Conservation (phyloP, 192 early-diverging fungal species). For the Coemansia sp. region DNA sequence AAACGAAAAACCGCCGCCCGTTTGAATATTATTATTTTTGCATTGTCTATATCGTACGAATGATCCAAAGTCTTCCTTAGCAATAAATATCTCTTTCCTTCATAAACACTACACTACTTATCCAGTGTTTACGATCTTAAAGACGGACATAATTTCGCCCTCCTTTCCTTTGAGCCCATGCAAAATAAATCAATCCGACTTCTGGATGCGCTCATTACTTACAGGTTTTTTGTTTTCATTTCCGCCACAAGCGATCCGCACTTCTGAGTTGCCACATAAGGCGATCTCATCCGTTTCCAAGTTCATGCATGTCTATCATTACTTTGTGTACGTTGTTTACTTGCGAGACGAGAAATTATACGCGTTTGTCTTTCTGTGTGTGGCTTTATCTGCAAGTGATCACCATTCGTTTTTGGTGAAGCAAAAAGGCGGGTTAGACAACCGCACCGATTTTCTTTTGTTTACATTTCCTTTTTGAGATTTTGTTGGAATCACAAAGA, state of each 20-base stretch:
- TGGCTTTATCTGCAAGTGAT: background rate
- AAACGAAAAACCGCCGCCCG: background rate
- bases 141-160: too few species aligned
- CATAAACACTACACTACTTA: background rate
- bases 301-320: background rate
- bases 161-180: background rate
- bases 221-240: slow-evolving; percentile 10
- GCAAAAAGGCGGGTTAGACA: background rate
- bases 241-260: slow-evolving; percentile 3
- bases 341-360: background rate
- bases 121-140: too few species aligned
- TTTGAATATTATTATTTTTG: slow-evolving; percentile 7
- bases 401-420: background rate
- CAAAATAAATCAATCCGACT: background rate
- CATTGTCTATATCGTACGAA: slow-evolving; percentile 3
- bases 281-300: background rate
- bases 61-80: background rate
- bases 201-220: background rate
- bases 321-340: background rate
- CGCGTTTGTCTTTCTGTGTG: background rate
- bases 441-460: background rate
- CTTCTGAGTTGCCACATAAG: slow-evolving; percentile 4
- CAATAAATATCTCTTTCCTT: background rate
- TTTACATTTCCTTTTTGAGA: background rate
- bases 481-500: background rate